Evolutionary conservation across 2,329 filamentous ascomycete genomes (phyloP), one percentile per base, ranked within the genome.

Genomic region (Sclerotiophoma versabilis): DNA sequence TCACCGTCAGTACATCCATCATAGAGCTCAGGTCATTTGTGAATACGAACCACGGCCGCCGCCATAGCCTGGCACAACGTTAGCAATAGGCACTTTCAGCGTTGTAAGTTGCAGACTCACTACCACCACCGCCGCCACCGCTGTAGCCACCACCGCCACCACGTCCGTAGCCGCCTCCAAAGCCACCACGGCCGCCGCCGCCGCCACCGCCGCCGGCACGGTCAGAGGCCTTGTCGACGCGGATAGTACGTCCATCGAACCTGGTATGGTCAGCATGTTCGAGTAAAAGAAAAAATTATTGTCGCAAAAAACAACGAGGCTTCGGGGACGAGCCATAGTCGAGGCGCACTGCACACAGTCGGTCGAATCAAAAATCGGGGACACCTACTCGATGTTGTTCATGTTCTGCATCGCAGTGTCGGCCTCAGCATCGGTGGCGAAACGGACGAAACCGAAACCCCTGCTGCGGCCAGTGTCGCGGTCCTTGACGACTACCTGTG

Each of bases 401-500:
- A 95, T 93, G 62, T 81, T 80, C 38, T 81, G 76, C 75, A 93
- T 93, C 36, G 91, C 91, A 63, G 83, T 83, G 70, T 92, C 87
- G 59, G 91, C 91, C 76, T 93, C 89, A 38, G 81, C 78, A 62
- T 93, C 91, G 62, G 87, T 86, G 45, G 85, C 80, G 79, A 93
- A 99, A 68, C 93, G 90, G 61, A 99, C 93, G 76, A 98, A 98
- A 41, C 95, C 95, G 76, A 98, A 99, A 57, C 95, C 95, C 76
- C 95, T 91, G 83, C 93, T 97, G 76, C 93, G 92, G 69, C 92
- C 91, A 71, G 93, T 97, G 75, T 98, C 93, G 71, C 93, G 91
- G 77, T 99, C 93, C 81, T 96, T 98, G 70, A 98, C 93, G 65
- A 99, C 93, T 60, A 96, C 91, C 93, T 98, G 71, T 42, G 30